These are phyloP conservation scores for Chlorella sp. DNA, from an alignment of 139 green algal genomes.

Conservation along the genomic window DNA sequence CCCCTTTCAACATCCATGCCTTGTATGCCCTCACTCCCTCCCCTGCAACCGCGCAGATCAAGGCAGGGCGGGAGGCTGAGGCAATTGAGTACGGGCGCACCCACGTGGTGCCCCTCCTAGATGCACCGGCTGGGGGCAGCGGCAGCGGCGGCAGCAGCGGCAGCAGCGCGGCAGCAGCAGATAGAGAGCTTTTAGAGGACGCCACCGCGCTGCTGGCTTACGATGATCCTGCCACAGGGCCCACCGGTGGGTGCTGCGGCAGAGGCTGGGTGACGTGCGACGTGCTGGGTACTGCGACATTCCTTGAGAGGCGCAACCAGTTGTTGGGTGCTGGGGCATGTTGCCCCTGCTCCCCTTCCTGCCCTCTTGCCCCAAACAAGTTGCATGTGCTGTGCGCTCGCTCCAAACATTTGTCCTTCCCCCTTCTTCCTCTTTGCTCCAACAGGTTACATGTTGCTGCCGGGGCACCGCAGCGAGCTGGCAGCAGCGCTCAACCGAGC, in stretches of 20 bases:
- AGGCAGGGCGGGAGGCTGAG: conserved; percentile 52
- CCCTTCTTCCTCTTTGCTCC: too few relatives aligned
- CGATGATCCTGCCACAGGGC: conserved; percentile 29
- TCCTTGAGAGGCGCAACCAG: too few relatives aligned
- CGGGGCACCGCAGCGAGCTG: conserved; percentile 43
- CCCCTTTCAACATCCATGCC: not conserved
- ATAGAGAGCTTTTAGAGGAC: conserved; percentile 57
- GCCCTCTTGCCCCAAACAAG: too few relatives aligned
- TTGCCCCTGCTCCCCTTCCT: too few relatives aligned
- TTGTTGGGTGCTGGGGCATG: not conserved
- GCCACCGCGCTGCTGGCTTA: conserved; percentile 80
- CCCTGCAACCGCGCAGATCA: conserved; percentile 35
- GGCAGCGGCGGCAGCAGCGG: not conserved
- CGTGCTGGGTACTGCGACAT: too few relatives aligned
- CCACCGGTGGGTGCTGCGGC: conserved; percentile 9
- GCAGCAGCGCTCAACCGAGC: conserved; percentile 67
- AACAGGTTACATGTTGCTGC: conserved; percentile 64
- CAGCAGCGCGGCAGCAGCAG: conserved; percentile 14
- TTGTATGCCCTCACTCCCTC: not conserved
- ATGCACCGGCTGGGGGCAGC: too few relatives aligned
- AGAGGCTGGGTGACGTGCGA: too few relatives aligned
- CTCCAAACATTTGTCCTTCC: not conserved
- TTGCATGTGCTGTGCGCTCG: too few relatives aligned
- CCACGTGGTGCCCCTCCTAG: conserved; percentile 28
- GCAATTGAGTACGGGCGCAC: conserved; percentile 62